phyloP scores from a whole-genome alignment of 768 basidiomycete species.

The Peribolospora baueri region DNA sequence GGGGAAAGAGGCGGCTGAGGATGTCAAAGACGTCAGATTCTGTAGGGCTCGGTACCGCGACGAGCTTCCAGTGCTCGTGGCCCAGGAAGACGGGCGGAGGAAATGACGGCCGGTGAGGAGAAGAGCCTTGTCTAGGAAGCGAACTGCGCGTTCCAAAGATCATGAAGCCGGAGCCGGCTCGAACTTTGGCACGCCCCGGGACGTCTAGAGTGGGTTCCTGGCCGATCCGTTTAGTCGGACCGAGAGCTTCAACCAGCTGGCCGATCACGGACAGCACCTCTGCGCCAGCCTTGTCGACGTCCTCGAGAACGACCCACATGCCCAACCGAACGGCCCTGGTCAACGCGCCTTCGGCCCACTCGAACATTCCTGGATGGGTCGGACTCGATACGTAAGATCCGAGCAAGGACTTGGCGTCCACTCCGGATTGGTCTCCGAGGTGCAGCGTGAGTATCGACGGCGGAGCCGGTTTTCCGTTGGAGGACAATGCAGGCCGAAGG shows the following conservation, averaged over 20 bases:
- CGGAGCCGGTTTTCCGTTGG: constrained; percentile 22
- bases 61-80: constrained; percentile 55
- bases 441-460: constrained; percentile 52
- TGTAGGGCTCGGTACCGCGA: constrained; percentile 37
- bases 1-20: constrained; percentile 39
- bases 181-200: constrained; percentile 39
- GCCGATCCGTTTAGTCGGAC: constrained; percentile 46
- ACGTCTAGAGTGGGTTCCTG: constrained; percentile 31
- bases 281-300: constrained; percentile 67
- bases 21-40: constrained; percentile 45
- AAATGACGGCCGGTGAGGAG: constrained; percentile 21
- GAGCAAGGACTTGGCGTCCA: constrained; percentile 76
- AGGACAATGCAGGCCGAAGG: constrained; percentile 31
- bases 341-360: constrained; percentile 87
- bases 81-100: constrained; percentile 52
- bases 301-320: constrained; percentile 75
- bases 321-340: constrained; percentile 74
- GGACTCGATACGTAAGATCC: constrained; percentile 82
- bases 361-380: constrained; percentile 59
- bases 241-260: constrained; percentile 45
- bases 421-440: constrained; percentile 64
- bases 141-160: constrained; percentile 67
- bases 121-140: constrained; percentile 16
- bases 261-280: constrained; percentile 75
- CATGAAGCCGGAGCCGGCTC: constrained; percentile 56